These are phyloP conservation scores for Colletotrichum sp. DNA, from an alignment of 2,329 filamentous ascomycete species.

Conservation along the genomic window DNA sequence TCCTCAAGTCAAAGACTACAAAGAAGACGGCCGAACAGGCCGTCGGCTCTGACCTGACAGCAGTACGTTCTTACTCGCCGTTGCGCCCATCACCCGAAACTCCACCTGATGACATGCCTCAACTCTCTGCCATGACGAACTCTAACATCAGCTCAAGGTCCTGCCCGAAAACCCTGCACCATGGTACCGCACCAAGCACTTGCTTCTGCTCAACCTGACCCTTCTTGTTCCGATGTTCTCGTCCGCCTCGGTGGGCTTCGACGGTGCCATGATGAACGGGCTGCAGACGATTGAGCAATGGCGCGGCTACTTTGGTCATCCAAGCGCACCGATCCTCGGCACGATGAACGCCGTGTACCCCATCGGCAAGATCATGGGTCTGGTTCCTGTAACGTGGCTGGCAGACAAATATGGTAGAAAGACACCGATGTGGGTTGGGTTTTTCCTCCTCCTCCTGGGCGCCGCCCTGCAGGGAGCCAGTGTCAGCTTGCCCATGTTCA, in stretches of 20 bases:
- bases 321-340: slow-evolving; percentile 1
- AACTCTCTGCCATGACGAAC: background rate
- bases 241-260: slow-evolving; percentile 47
- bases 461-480: slow-evolving; percentile 32
- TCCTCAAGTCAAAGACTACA: background rate
- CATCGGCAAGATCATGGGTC: slow-evolving; percentile 17
- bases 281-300: slow-evolving; percentile 41
- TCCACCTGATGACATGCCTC: background rate
- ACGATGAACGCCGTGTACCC: slow-evolving; percentile 20
- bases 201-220: slow-evolving; percentile 48
- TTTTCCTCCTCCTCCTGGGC: slow-evolving; percentile 34
- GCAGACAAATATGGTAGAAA: slow-evolving; percentile 42
- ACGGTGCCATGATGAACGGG: slow-evolving; percentile 36
- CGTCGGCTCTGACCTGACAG: slow-evolving; percentile 7
- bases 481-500: slow-evolving; percentile 32
- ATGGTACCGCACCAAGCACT: slow-evolving; percentile 48
- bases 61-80: background rate
- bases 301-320: slow-evolving; percentile 37
- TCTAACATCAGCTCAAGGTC: slow-evolving; percentile 27
- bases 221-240: slow-evolving; percentile 48
- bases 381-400: slow-evolving; percentile 14
- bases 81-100: background rate
- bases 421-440: slow-evolving; percentile 33
- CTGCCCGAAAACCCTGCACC: slow-evolving; percentile 43
- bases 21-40: slow-evolving; percentile 1